Evolutionary conservation across 2,329 filamentous ascomycete genomes (phyloP), one percentile per base, ranked within the genome.

Genomic region (Clonostachys byssicola): DNA sequence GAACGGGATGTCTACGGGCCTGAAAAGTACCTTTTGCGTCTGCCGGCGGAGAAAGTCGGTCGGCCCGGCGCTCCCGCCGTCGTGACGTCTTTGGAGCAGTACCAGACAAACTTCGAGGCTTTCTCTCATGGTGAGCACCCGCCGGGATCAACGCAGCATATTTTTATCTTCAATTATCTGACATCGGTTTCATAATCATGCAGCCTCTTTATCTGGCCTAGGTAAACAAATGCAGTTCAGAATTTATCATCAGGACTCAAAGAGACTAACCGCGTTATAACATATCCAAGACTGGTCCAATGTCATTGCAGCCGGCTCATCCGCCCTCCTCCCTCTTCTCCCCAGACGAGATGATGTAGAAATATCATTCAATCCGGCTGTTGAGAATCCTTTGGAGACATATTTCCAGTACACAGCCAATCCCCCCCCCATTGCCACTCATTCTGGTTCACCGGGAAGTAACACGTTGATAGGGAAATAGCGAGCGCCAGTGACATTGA

Each of bases 271-370:
- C 8, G 23, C 8, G 23, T 30, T 30, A 9, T 30, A 30, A 30
- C 23, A 30, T 10, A n/a, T 17, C 23, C 36, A 17, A 49, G 50
- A 89, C 60, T 91, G 87, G 87, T 78, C 66, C 57, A 90, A 90
- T 60, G 79, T 91, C n/a, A 80, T 90, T 13, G 88, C 77, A 30
- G 85, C 87, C 23, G 88, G 88, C 8, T 88, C 84, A 44, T 80
- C 86, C 3, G 87, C 71, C 90, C 7, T 48, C 30, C 66, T 91
- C 8, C 84, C 86, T 1, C 75, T 86, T 12, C 81, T 82, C 4
- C 65, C 75, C 3, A 61, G 78, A 50, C 40, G 43, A 41, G 40
- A 40, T 8, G 50, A 52, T 20, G 35, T 77, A 78, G 59, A 73
- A 67, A 44, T 62, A 66, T 42, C 79, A 77, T 42, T 83, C 83